These are phyloP conservation scores for Tylopilus plumbeoviolaceoides DNA, from an alignment of 768 basidiomycete genomes.

Conservation along the genomic window DNA sequence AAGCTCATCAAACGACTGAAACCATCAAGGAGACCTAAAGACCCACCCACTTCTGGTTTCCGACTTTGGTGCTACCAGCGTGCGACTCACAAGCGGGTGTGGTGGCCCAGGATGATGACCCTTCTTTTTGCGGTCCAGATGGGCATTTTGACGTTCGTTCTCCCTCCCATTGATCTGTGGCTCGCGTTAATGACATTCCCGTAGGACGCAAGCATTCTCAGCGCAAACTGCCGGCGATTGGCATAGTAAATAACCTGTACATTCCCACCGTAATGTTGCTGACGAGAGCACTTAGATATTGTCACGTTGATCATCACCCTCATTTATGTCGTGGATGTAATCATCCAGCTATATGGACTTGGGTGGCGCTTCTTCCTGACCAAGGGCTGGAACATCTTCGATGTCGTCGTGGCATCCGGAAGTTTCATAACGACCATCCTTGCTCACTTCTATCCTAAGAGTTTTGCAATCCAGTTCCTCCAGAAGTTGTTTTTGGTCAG, in stretches of 20 bases:
- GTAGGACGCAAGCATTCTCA: conserved; percentile 78
- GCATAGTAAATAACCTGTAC: conserved; percentile 46
- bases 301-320: conserved; percentile 73
- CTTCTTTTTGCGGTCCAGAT: too few species aligned
- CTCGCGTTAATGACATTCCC: background rate
- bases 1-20: too few species aligned
- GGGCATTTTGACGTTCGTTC: conserved; percentile 49
- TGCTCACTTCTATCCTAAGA: conserved; percentile 50
- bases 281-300: conserved; percentile 43
- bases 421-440: conserved; percentile 80
- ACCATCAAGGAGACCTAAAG: too few species aligned
- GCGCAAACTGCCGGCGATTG: conserved; percentile 48
- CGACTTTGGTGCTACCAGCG: too few species aligned
- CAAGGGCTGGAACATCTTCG: conserved; percentile 94
- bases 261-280: conserved; percentile 5
- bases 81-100: too few species aligned
- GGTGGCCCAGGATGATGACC: too few species aligned
- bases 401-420: conserved; percentile 74
- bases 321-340: conserved; percentile 72
- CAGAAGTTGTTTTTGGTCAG: conserved; percentile 91
- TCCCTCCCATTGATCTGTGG: background rate
- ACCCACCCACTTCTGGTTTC: too few species aligned
- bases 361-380: conserved; percentile 78
- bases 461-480: conserved; percentile 57
- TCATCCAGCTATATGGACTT: conserved; percentile 76